Evolutionary conservation across 169 alveolate species (phyloP), one percentile per base, ranked within the genome.

Genomic region (Babesia microti): DNA sequence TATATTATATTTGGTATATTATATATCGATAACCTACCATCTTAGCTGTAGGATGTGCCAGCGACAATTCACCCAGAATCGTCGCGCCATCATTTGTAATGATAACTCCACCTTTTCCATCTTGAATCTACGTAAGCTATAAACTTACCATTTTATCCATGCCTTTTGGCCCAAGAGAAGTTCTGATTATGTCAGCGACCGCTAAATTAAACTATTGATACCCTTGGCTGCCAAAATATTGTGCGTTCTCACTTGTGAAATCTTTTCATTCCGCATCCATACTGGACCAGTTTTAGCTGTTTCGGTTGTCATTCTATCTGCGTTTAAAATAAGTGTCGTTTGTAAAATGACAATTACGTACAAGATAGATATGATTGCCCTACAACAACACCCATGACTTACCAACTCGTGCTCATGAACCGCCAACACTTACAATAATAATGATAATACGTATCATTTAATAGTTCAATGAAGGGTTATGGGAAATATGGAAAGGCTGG

Each of bases 41-140:
- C 72, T 89, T 91, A 9, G 99, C 99, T 12, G 98, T 87, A 4
- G 99, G 99, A 53, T 94, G 99, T 27, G 91, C 84, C 30, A 94
- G 91, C 34, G 91, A 90, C 88, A 94, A 79, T 66, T 94, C 95
- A 59, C 89, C 90, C 12, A 96, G 81, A 19, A 96, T 94, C 0
- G 98, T 96, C 5, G 99, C 99, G n/a, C 99, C 99, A 63, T 96
- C 99, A 68, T 96, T 96, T 30, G 99, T 94, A 34, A 96, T 94
- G 21, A 89, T 81, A n/a, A 94, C 98, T 43, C 92, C 95, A 11
- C 97, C 97, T 67, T 86, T 88, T 12, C 95, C 92, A 50, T 90
- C 98, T 56, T 91, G 89, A 49, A 92, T 84, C 66, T 61, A 28
- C 12, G 36, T 15, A 24, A 15, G 4, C 6, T 27, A 6, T 27